A percentile compares a stretch with the other conserved stretches of the same genome.
Evolutionary conservation across 2,329 filamentous ascomycete species (phyloP).

Genomic region (Diaporthe velutina): DNA sequence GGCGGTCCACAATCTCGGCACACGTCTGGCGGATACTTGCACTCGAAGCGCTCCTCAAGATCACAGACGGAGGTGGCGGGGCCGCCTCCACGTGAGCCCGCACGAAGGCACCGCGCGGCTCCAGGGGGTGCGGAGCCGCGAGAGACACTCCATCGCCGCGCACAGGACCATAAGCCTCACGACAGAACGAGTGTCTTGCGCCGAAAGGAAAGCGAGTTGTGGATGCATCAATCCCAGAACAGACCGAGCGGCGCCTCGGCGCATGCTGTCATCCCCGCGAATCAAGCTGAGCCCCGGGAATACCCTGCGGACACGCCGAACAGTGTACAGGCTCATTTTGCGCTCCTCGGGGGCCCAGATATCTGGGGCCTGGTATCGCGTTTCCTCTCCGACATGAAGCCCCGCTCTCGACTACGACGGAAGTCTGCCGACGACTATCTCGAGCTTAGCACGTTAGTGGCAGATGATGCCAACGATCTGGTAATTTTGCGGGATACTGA

Average conservation of each 20-base stretch:
- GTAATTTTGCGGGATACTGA: background rate
- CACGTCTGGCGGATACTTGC: background rate
- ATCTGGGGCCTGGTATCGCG: background rate
- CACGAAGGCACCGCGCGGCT: too few species aligned
- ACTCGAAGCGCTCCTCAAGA: background rate
- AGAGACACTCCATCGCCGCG: background rate
- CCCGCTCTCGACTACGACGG: background rate
- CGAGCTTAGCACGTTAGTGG: background rate
- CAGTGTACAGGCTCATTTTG: background rate
- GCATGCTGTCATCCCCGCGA: background rate
- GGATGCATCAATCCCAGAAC: background rate
- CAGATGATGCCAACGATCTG: background rate
- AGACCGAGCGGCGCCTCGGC: background rate
- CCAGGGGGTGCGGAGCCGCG: too few species aligned
- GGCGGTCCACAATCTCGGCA: background rate
- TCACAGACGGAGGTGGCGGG: background rate
- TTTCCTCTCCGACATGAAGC: background rate
- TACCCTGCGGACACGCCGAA: background rate
- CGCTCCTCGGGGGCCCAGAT: slow-evolving; percentile 29
- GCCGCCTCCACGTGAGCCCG: background rate
- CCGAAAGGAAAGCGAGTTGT: background rate
- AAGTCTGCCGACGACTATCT: background rate
- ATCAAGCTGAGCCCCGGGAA: background rate
- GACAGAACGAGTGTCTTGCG: background rate
- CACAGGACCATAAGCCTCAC: too few species aligned